Evolutionary conservation across 805 yeast species (phyloP).

Genomic region (Metschnikowia arizonensis): DNA sequence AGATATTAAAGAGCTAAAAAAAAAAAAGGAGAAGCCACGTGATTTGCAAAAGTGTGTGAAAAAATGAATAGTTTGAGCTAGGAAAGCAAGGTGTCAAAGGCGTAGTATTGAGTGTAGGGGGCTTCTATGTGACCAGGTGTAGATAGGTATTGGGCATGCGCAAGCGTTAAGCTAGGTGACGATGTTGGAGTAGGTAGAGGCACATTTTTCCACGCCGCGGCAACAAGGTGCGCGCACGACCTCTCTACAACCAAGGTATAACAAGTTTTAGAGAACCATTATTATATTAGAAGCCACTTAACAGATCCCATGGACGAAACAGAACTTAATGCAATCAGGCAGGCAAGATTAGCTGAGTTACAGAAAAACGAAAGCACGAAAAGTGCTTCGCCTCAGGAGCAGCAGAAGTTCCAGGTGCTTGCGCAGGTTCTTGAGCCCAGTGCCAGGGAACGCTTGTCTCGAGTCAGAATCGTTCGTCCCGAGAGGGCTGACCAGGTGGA

Average conservation of each 20-base stretch:
- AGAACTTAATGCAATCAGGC: slow-evolving; percentile 85
- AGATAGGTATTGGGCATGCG: neutral
- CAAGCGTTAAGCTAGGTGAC: slow-evolving; percentile 1
- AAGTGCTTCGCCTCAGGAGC: slow-evolving; percentile 24
- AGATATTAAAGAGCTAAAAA: neutral
- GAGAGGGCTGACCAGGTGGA: slow-evolving; percentile 90
- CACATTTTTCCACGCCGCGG: slow-evolving; percentile 5
- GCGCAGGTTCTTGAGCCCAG: slow-evolving; percentile 72
- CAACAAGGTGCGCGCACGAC: slow-evolving; percentile 3
- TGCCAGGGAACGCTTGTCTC: slow-evolving; percentile 82
- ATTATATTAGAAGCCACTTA: neutral
- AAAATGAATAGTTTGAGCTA: neutral
- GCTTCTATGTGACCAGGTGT: neutral
- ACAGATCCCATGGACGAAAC: slow-evolving; percentile 64
- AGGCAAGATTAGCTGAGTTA: slow-evolving; percentile 85
- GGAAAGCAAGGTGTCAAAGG: neutral
- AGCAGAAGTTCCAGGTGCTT: slow-evolving; percentile 41
- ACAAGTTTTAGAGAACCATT: too few species aligned
- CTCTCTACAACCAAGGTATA: neutral
- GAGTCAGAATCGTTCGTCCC: slow-evolving; percentile 85
- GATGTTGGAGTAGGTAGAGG: neutral
- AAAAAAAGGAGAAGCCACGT: neutral
- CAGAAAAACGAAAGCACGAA: slow-evolving; percentile 50
- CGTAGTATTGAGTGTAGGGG: neutral
- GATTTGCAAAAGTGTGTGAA: neutral